Conservation (phyloP, 768 basidiomycete genomes). For the Gelatoporia subvermispora region DNA sequence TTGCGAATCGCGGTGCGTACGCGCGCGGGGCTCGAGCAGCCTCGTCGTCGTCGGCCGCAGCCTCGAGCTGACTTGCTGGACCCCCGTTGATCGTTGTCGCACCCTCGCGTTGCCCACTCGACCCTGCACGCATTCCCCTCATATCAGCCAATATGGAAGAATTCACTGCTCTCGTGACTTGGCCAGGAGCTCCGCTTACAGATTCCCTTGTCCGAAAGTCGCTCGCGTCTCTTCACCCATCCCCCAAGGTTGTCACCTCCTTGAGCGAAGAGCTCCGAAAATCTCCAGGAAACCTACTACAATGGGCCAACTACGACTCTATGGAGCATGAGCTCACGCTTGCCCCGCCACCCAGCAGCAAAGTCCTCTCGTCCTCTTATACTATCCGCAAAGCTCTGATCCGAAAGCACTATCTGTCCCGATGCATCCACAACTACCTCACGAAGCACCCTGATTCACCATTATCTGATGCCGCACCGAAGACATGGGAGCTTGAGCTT, state of each 20-base stretch:
- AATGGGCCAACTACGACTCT: conserved; percentile 88
- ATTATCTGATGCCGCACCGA: conserved; percentile 55
- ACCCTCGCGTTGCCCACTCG: no score
- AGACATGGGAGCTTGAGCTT: conserved; percentile 81
- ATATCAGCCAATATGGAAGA: conserved; percentile 13
- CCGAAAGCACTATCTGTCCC: conserved; percentile 87
- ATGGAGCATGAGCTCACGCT: conserved; percentile 75
- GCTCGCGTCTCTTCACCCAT: conserved; percentile 29
- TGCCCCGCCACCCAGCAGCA: conserved; percentile 31
- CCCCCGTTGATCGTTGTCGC: no score
- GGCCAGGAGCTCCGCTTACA: conserved; percentile 53
- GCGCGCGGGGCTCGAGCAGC: no score
- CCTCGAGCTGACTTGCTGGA: no score
- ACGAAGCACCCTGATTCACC: conserved; percentile 62
- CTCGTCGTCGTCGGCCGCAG: no score
- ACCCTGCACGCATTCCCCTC: no score
- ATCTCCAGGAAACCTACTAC: conserved; percentile 36
- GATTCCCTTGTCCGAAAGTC: conserved; percentile 41
- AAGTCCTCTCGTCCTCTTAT: conserved; percentile 73
- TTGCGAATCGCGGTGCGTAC: no score
- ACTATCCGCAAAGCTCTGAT: conserved; percentile 91
- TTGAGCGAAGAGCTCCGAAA: conserved; percentile 5
- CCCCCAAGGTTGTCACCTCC: conserved; percentile 24
- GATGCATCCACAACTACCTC: conserved; percentile 64
- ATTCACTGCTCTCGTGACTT: conserved; percentile 40